Evolutionary conservation across 352 stramenopile species (phyloP), one percentile per base, ranked within the genome.

Genomic region (Plasmopara viticola): DNA sequence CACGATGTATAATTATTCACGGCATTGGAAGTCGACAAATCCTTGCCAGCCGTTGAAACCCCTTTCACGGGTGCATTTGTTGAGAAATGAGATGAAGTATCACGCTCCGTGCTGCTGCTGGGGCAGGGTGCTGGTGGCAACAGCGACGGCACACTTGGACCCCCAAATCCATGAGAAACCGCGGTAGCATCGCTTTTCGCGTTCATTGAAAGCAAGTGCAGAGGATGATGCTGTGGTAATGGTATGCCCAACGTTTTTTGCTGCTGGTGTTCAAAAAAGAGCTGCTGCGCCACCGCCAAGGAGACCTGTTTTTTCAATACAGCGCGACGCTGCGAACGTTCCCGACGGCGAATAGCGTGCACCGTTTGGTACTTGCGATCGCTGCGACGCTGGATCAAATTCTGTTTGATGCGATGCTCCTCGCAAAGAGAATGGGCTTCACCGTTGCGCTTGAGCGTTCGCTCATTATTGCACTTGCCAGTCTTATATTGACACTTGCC

Each of bases 401-500:
- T 93, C 51, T 93, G 80, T 61, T 90, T 91, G 59, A 84, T 56
- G 39, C 83, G 80, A 70, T 94, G 83, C 52, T 93, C 79, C 40
- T 93, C 83, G 43, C 83, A 94, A 28, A 94, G 59, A 35, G 74
- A 87, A 62, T 94, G 83, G 6, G 70, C 77, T 42, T 90, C 71
- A 39, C 83, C 83, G 37, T 90, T 91, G 63, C 78, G 78, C 72
- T 91, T 91, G 58, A 88, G 67, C 18, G 83, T 86, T 51, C 83
- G 80, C 56, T 91, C 80, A 44, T 94, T 94, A 53, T 87, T 87
- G 62, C 83, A 94, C 58, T 94, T 94, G 64, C 83, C 78, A 25
- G 83, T 90, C 58, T 94, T 90, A 74, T 94, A 94, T 63, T 89
- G 74, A 56, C 80, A 94, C 58, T 90, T 93, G 61, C 79, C 79